Percentiles rank a stretch among this genome's conserved stretches.
These are phyloP conservation scores for Penicillium cinerascens DNA, from an alignment of 495 filamentous ascomycete species.

Conservation along the genomic window DNA sequence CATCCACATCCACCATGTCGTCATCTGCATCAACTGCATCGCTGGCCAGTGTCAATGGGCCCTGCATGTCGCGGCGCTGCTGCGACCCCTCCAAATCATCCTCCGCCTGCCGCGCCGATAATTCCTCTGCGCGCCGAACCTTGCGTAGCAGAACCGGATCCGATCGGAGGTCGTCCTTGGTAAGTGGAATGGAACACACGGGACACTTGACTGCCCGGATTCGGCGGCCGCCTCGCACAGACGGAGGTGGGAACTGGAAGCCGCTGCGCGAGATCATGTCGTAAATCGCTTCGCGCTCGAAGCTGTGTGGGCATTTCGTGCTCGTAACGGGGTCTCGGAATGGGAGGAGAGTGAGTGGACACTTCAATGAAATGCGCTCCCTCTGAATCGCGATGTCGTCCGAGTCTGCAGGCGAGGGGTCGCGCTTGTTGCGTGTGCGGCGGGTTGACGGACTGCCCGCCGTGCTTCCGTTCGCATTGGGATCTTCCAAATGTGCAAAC, in stretches of 20 bases:
- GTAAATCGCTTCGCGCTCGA: conserved; percentile 70
- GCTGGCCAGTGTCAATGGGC: conserved; percentile 18
- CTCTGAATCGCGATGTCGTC: conserved; percentile 74
- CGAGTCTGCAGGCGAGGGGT: conserved; percentile 39
- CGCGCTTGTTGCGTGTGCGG: conserved; percentile 21
- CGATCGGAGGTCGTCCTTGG: conserved; percentile 36
- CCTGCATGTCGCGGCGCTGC: conserved; percentile 1
- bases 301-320: conserved; percentile 75
- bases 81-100: conserved; percentile 24
- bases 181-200: conserved; percentile 42
- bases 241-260: conserved; percentile 20
- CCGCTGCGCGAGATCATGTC: conserved; percentile 52
- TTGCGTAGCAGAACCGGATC: conserved; percentile 43
- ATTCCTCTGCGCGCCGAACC: conserved; percentile 36
- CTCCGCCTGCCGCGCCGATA: conserved; percentile 34
- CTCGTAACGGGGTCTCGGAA: conserved; percentile 73
- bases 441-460: conserved; percentile 4
- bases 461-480: conserved; percentile 13
- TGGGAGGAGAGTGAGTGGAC: conserved; percentile 72
- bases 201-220: conserved; percentile 43
- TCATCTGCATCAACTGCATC: conserved; percentile 17
- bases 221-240: conserved; percentile 19
- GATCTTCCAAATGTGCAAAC: conserved; percentile 58
- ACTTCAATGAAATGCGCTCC: conserved; percentile 68
- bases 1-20: conserved; percentile 13